A percentile compares a stretch with the other conserved stretches of the same genome.
phyloP scores from a whole-genome alignment of 208 protist genomes.

The Acanthamoeba castellanii region DNA sequence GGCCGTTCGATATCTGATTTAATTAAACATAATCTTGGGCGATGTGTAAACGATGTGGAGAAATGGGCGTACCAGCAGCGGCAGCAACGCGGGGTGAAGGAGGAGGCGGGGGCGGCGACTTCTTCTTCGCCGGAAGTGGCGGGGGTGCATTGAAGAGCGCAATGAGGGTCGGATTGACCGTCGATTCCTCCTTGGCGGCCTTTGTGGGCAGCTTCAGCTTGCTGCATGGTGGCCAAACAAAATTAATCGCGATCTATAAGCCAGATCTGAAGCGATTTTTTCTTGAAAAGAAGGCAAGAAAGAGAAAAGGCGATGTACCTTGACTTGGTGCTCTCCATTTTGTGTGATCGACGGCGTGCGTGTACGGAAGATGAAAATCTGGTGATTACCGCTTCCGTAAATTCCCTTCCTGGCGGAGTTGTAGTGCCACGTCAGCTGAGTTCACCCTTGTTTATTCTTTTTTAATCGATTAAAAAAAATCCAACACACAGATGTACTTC shows the following conservation, averaged over 20 bases:
- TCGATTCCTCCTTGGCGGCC: background rate
- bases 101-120: conserved; percentile 5
- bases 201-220: background rate
- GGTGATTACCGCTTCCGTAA: no score
- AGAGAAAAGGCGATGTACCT: no score
- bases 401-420: no score
- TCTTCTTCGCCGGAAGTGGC: conserved; percentile 5
- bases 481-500: conserved; percentile 21
- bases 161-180: conserved; percentile 3
- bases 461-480: background rate
- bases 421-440: background rate
- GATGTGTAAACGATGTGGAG: background rate
- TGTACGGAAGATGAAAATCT: background rate
- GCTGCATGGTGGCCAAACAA: background rate
- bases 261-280: no score
- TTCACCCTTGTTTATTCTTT: background rate
- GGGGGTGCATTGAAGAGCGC: conserved; percentile 33
- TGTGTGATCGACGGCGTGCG: no score
- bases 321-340: no score
- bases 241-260: no score
- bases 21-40: background rate
- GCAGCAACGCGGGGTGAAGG: background rate
- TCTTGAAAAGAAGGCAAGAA: no score
- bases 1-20: background rate
- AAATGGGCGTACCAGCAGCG: background rate